Evolutionary conservation across 73 alveolate species (phyloP), one percentile per base, ranked within the genome.

Genomic region (Uronychia setigera): DNA sequence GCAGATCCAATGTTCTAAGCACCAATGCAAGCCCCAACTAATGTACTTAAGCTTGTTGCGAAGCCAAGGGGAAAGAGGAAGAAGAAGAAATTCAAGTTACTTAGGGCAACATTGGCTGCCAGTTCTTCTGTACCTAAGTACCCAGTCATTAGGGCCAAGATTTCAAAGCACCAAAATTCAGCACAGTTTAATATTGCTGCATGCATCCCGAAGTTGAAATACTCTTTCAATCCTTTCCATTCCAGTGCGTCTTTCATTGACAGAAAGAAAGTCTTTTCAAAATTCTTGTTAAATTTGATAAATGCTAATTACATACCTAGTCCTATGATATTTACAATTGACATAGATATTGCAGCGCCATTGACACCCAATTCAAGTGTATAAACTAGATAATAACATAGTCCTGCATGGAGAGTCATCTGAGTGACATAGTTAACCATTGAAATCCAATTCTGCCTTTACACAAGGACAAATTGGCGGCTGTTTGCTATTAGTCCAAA

Each of bases 301-400:
- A n/a, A n/a, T n/a, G n/a, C n/a, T n/a, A n/a, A n/a, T n/a, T n/a
- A n/a, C n/a, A n/a, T n/a, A n/a, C n/a, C n/a, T n/a, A n/a, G n/a
- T n/a, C n/a, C n/a, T n/a, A 74, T 58, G 9, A 30, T 28, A 32
- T 83, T 25, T 25, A 84, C 74, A 13, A 83, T 83, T 33, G 33
- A 75, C 32, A 77, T 83, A 27, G 90, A 29, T 31, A 74, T 74
- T 9, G 90, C 82, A 19, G 79, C 57, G 9, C 90, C 90, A 26
- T 33, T 34, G 26, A 83, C 14, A 33, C 28, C 84, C 31, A 83
- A 29, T n/a, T 35, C 78, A 19, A 31, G 34, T 26, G 9, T 0
- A 29, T n/a, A n/a, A 25, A 80, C 79, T 1, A 58, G 11, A 0
- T 57, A 26, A 14, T 5, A 57, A 0, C 58, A 13, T 1, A 5